Base-by-base conservation (phyloP, 1,139 yeast species). In the Blastobotrys illinoisensis region DNA sequence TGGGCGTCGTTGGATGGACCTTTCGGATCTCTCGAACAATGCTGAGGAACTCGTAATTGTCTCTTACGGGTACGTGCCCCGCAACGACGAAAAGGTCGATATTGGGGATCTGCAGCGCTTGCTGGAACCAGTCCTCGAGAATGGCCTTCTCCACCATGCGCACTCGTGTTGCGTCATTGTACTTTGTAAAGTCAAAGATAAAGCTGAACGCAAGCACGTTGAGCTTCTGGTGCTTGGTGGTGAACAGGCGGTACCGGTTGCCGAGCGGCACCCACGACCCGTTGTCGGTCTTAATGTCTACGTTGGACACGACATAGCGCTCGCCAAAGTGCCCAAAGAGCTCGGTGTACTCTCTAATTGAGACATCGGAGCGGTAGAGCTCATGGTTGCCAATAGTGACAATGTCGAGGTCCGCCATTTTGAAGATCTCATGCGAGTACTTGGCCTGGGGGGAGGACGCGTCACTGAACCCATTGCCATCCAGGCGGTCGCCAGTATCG, bases 401-500 rank as follows among this genome's bases (percentile, higher is more conserved):
- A 46, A 93, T 68, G 67, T 93, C 98, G 64, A 85, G 88, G 57
- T 86, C 85, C 56, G 80, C 81, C 60, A 79, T 73, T 59, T 78
- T 78, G 68, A 90, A 90, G 0, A 89, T 76, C 1, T 79, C 77
- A 43, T 83, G 79, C 1, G 93, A 79, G 26, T 77, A 69, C 11
- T 73, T 65, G 0, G 97, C 98, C 63, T 85, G 85, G 1, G 91
- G 88, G 2, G 50, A 59, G 0, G 96, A 85, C 9, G 86, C 85
- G 70, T 91, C 98, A 48, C 90, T 79, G 20, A 85, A 71, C 3
- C 98, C 99, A 66, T 89, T 90, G 1, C 99, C 99, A 69, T 93
- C 98, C 63, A 88, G 96, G 58, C 89, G 82, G 70, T 93, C 99
- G 7, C 99, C 99, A 1, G 95, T 82, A 67, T 93, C 99, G 1